Evolutionary conservation across 352 stramenopile genomes (phyloP), one percentile per base, ranked within the genome.

Genomic region (Elongisporangium senticosum): DNA sequence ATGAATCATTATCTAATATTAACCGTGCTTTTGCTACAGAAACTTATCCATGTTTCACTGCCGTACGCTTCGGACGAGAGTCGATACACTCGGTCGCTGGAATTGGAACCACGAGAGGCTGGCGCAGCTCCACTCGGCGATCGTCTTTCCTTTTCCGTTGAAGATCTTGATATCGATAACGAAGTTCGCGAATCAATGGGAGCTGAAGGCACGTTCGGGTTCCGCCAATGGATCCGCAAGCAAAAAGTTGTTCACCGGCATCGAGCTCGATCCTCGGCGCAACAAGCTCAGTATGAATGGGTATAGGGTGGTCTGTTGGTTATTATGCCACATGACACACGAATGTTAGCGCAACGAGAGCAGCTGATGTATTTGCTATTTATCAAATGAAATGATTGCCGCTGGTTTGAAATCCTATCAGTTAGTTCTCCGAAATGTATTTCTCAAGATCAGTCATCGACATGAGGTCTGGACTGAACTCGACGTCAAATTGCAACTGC

Each of bases 141-240:
- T 58, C 74, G 73, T 10, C 67, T 70, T 0, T 86, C 76, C 13
- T 72, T 79, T 17, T 49, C 75, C n/a, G 51, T 74, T 1, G 61
- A 90, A 28, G 78, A 87, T 50, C 57, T 87, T n/a, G 84, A 93
- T 28, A 76, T 92, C 20, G 80, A 90, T 61, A 90, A 51, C 58
- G 80, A 93, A 72, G 82, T 91, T 22, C 77, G 81, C 22, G 84
- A 83, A 53, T 92, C 81, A 21, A 89, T 91, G 33, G 84, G 84
- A 5, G 68, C 67, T 10, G 82, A 90, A 39, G 82, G 83, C 8
- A 93, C 75, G 0, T 91, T 92, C 43, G 84, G 82, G 5, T 84
- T 92, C 43, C 79, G 84, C 15, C 82, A 92, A 58, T 92, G 82
- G 84, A 80, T 93, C 57, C 77, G 82, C 20, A 93, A 89, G 68